Evolutionary conservation across 2,329 filamentous ascomycete genomes (phyloP).

Genomic region (Cladosporium sp.): DNA sequence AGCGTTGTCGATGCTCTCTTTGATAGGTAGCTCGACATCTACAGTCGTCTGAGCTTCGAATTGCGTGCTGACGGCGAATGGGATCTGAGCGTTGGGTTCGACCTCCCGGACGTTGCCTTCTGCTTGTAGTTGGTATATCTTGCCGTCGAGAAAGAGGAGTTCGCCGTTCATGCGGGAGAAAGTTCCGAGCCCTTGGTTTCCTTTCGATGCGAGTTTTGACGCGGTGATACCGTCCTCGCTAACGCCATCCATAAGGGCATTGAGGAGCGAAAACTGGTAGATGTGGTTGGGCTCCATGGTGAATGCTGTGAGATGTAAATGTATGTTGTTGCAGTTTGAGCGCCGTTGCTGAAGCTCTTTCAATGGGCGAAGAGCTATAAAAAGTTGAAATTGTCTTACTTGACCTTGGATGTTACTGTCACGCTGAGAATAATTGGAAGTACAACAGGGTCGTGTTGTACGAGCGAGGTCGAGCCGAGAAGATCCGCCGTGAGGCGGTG

Average conservation of each 20-base stretch:
- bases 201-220: constrained; percentile 47
- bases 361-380: background rate
- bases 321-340: background rate
- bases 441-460: background rate
- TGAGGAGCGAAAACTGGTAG: constrained; percentile 47
- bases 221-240: constrained; percentile 50
- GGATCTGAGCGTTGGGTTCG: constrained; percentile 39
- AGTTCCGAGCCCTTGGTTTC: constrained; percentile 53
- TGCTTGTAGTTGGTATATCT: constrained; percentile 44
- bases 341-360: background rate
- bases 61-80: constrained; percentile 40
- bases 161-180: constrained; percentile 48
- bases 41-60: constrained; percentile 34
- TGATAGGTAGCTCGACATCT: constrained; percentile 27
- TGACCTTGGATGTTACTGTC: background rate
- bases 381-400: background rate
- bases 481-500: background rate
- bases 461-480: constrained; percentile 16
- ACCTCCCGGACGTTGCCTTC: constrained; percentile 39
- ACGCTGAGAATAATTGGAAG: background rate
- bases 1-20: constrained; percentile 30
- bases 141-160: constrained; percentile 44
- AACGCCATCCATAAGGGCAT: constrained; percentile 48
- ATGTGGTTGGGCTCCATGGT: constrained; percentile 41
- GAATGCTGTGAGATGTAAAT: background rate